These are phyloP conservation scores for Elaeis oleifera DNA, from an alignment of 202 grass and related monocot species.

Conservation along the genomic window DNA sequence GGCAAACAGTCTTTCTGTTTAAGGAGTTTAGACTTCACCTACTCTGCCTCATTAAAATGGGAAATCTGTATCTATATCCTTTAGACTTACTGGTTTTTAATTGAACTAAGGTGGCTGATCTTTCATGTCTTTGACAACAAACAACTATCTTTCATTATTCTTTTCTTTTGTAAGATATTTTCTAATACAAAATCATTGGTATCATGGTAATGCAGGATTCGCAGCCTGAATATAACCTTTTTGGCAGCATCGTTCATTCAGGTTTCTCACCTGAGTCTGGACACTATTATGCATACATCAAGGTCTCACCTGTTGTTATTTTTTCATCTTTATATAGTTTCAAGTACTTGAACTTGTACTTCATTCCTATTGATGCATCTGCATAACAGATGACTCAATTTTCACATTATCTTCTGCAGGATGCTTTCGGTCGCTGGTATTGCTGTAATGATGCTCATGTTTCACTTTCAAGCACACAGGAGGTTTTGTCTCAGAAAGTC, in stretches of 20 bases:
- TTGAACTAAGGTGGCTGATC: no score
- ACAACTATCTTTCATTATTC: no score
- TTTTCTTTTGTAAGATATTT: constrained; percentile 22
- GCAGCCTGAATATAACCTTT: constrained; percentile 66
- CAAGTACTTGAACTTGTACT: constrained; percentile 12
- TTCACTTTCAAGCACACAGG: constrained; percentile 69
- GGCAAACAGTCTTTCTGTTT: no score
- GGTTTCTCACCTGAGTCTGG: constrained; percentile 82
- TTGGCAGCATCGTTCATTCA: constrained; percentile 86
- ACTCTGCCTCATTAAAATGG: no score
- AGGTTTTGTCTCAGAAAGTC: constrained; percentile 94
- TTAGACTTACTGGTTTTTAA: no score
- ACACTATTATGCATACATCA: constrained; percentile 99
- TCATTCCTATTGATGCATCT: constrained; percentile 5
- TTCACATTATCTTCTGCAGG: constrained; percentile 39
- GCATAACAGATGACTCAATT: constrained; percentile 4
- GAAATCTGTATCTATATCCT: no score
- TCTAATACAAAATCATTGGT: background rate
- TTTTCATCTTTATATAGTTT: constrained; percentile 18
- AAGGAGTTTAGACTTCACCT: no score
- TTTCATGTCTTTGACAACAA: no score
- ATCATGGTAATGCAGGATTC: constrained; percentile 46
- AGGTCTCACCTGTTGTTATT: constrained; percentile 27
- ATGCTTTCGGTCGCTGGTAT: constrained; percentile 77
- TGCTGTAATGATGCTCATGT: constrained; percentile 97